Conservation (phyloP, 2,329 filamentous ascomycete genomes). For the Pyrenochaeta sp. region DNA sequence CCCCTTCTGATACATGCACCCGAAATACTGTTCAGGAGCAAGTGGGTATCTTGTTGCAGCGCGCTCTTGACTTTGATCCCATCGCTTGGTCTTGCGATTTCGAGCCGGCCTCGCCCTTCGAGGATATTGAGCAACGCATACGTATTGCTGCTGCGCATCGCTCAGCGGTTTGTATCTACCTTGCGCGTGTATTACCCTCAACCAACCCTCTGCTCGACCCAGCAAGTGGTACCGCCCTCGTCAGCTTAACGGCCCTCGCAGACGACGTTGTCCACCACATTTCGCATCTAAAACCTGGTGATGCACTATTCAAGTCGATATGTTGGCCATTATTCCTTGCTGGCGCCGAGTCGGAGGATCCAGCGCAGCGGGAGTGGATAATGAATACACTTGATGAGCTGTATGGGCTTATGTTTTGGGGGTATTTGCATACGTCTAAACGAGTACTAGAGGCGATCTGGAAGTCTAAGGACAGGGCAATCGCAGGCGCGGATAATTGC, state of each 20-base stretch:
- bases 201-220: slow-evolving; percentile 52
- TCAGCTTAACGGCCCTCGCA: slow-evolving; percentile 52
- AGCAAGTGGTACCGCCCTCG: slow-evolving; percentile 45
- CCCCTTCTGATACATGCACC: slow-evolving; percentile 12
- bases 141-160: slow-evolving; percentile 50
- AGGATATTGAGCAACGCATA: slow-evolving; percentile 46
- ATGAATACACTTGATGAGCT: slow-evolving; percentile 54
- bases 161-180: slow-evolving; percentile 52
- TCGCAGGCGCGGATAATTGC: slow-evolving; percentile 33
- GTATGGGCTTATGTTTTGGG: slow-evolving; percentile 49
- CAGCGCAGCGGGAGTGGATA: slow-evolving; percentile 60
- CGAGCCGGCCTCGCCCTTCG: slow-evolving; percentile 41
- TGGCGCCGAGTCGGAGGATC: slow-evolving; percentile 63
- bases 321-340: slow-evolving; percentile 69
- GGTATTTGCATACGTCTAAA: slow-evolving; percentile 47
- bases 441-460: slow-evolving; percentile 47
- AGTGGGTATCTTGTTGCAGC: slow-evolving; percentile 32
- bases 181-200: slow-evolving; percentile 44
- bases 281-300: slow-evolving; percentile 57
- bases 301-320: slow-evolving; percentile 66
- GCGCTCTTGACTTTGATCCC: slow-evolving; percentile 43
- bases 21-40: slow-evolving; percentile 33
- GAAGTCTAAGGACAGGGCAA: slow-evolving; percentile 38
- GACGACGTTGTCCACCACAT: slow-evolving; percentile 62
- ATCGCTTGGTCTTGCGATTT: slow-evolving; percentile 42